Evolutionary conservation across 768 basidiomycete species (phyloP), one percentile per base, ranked within the genome.

Genomic region (Serendipita sp.): DNA sequence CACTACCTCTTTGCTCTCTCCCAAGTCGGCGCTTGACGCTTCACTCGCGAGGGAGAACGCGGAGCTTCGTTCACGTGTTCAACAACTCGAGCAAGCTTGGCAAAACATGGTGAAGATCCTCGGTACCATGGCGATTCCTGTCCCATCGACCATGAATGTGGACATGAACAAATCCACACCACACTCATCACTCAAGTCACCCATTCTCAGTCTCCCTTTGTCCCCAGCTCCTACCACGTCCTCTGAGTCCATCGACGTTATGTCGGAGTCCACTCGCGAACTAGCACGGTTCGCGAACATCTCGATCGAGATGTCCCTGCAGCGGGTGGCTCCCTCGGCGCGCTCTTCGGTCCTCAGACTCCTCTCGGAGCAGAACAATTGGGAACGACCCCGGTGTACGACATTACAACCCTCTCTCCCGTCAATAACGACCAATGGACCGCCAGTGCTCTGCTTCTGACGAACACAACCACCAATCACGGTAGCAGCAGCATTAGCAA

Each of bases 231-330:
- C 56, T n/a, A 60, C 56, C 8, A 5, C 56, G 28, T 60, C 56
- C 28, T 60, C 56, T n/a, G 18, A 28, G 28, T 60, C 56, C 16
- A 30, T 36, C 10, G 18, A 28, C 35, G 28, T 30, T 34, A 30
- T 38, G 35, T 51, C 52, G 73, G 79, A 85, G 73, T 76, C 87
- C 85, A 88, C 90, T 92, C 84, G 90, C 90, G 90, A 92, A 85
- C 86, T 88, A 86, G 90, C 90, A 92, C 90, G 90, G 90, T 86
- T 92, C 90, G 90, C 82, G 90, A 85, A 81, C 83, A 81, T 80
- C 78, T 80, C 76, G 73, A 76, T 70, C 68, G 74, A 68, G 68
- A 69, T 72, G 75, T 79, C 90, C 90, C 88, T 85, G 90, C 90
- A 92, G 90, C 90, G 89, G 90, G 89, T 88, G 87, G 85, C 63